phyloP scores from a whole-genome alignment of 108 stramenopile genomes.

The Seminavis robusta region DNA sequence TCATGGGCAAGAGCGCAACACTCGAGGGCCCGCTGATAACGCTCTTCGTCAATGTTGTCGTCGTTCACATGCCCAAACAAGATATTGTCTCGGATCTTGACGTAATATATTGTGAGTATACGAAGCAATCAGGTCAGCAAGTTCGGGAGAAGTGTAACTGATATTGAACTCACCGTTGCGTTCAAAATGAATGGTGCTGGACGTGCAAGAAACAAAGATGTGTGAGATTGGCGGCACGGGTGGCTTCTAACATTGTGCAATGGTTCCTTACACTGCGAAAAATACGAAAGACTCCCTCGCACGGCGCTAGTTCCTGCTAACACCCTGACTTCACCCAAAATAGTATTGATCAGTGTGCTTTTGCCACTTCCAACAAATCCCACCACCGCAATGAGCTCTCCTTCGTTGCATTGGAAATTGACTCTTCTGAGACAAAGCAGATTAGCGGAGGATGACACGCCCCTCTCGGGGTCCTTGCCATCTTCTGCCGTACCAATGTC shows the following conservation, averaged over 20 bases:
- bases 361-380: slow-evolving; percentile 93
- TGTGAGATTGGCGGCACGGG: too few species aligned
- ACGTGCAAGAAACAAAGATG: too few species aligned
- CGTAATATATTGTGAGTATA: too few species aligned
- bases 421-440: slow-evolving; percentile 61
- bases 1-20: slow-evolving; percentile 86
- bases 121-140: too few species aligned
- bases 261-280: too few species aligned
- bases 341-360: slow-evolving; percentile 78
- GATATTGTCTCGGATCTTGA: slow-evolving; percentile 94
- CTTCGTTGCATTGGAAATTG: slow-evolving; percentile 50
- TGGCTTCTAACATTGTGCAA: too few species aligned
- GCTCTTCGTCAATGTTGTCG: slow-evolving; percentile 52
- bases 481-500: neutral
- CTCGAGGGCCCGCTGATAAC: slow-evolving; percentile 73
- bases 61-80: slow-evolving; percentile 88
- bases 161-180: too few species aligned
- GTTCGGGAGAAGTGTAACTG: too few species aligned
- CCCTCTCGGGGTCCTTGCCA: neutral
- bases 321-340: slow-evolving; percentile 83
- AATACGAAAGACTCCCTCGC: slow-evolving; percentile 58
- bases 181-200: slow-evolving; percentile 94
- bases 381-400: slow-evolving; percentile 86
- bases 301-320: slow-evolving; percentile 54
- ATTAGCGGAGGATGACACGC: slow-evolving; percentile 17